Conservation (phyloP, 1,284 basidiomycete genomes). For the Ustilago hordei region DNA sequence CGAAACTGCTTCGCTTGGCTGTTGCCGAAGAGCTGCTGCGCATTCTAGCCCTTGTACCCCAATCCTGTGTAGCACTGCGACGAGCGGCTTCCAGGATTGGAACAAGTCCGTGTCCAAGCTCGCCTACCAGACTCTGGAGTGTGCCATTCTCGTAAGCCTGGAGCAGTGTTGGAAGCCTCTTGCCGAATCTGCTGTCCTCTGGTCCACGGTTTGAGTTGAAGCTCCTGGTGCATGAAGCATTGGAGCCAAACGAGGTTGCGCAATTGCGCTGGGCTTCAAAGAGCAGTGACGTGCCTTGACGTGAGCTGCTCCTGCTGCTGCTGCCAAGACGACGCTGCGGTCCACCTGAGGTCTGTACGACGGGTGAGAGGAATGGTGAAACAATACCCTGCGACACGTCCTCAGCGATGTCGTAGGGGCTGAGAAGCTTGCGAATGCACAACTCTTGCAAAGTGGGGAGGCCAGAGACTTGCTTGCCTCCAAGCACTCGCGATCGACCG, state of each 20-base stretch:
- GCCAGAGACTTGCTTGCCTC: slow-evolving; percentile 20
- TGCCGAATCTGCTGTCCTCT: slow-evolving; percentile 40
- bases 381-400: slow-evolving; percentile 27
- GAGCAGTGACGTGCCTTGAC: slow-evolving; percentile 23
- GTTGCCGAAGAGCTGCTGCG: slow-evolving; percentile 19
- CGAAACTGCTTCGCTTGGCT: slow-evolving; percentile 8
- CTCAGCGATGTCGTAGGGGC: slow-evolving; percentile 39
- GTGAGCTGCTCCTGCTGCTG: slow-evolving; percentile 32
- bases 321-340: slow-evolving; percentile 32
- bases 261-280: slow-evolving; percentile 29
- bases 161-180: slow-evolving; percentile 48
- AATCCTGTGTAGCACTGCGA: slow-evolving; percentile 56
- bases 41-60: slow-evolving; percentile 54
- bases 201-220: slow-evolving; percentile 49
- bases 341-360: slow-evolving; percentile 27
- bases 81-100: slow-evolving; percentile 60
- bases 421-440: slow-evolving; percentile 61
- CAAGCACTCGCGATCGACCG: slow-evolving; percentile 48
- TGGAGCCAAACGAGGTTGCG: slow-evolving; percentile 34
- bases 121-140: slow-evolving; percentile 46
- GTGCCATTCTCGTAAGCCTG: slow-evolving; percentile 64
- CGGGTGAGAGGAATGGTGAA: slow-evolving; percentile 45
- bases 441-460: slow-evolving; percentile 55
- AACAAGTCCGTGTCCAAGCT: slow-evolving; percentile 48
- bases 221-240: slow-evolving; percentile 32